These are phyloP conservation scores for Sordariomycetes sp. DNA, from an alignment of 2,329 filamentous ascomycete genomes.

Conservation along the genomic window DNA sequence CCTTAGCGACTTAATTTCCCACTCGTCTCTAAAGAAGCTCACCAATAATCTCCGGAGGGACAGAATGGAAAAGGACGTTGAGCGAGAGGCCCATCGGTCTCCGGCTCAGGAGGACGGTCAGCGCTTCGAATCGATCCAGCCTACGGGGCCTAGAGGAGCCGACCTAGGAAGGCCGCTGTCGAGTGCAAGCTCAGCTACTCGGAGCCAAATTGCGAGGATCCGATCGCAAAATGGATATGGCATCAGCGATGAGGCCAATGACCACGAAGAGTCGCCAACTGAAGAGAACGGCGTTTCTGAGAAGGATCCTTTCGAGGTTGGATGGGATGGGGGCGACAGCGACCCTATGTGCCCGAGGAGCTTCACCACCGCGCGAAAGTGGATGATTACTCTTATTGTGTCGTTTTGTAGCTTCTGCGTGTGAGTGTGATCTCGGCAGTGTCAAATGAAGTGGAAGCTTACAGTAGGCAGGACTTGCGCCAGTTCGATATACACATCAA, in stretches of 20 bases:
- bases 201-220: conserved; percentile 16
- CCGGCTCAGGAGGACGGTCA: not conserved
- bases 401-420: conserved; percentile 70
- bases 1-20: no score
- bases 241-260: conserved; percentile 19
- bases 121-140: not conserved
- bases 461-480: conserved; percentile 56
- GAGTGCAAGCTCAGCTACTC: no score
- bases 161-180: no score
- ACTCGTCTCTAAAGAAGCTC: no score
- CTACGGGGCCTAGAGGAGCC: not conserved
- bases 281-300: not conserved
- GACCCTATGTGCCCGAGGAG: conserved; percentile 70
- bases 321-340: conserved; percentile 60
- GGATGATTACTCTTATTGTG: conserved; percentile 71
- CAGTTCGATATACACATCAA: conserved; percentile 82
- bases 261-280: conserved; percentile 5
- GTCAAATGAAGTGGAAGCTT: not conserved
- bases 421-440: conserved; percentile 44
- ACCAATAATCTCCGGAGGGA: not conserved
- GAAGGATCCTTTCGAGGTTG: conserved; percentile 44
- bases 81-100: not conserved
- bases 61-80: not conserved
- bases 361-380: conserved; percentile 58
- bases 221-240: conserved; percentile 37